phyloP scores from a whole-genome alignment of 73 alveolate genomes.

The Stentor coeruleus region DNA sequence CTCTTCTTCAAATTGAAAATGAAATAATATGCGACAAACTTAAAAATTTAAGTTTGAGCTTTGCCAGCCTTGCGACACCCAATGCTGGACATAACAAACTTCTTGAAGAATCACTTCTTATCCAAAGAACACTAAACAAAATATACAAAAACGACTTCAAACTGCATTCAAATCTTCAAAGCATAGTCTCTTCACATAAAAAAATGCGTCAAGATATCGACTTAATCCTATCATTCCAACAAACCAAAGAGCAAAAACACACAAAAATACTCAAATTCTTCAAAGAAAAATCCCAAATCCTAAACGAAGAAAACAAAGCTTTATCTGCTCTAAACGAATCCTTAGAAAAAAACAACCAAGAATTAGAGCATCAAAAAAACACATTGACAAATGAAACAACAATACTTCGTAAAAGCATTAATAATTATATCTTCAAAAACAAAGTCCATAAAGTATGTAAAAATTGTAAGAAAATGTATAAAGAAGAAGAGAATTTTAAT shows the following conservation, averaged over 20 bases:
- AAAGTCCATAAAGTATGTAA: constrained; percentile 46
- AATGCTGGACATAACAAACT: not conserved
- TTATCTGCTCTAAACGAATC: constrained; percentile 35
- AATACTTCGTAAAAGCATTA: constrained; percentile 32
- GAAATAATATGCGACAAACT: constrained; percentile 61
- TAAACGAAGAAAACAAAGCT: constrained; percentile 35
- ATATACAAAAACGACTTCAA: not conserved
- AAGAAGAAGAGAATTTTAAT: constrained; percentile 58
- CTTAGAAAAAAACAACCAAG: constrained; percentile 30
- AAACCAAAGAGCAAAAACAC: not conserved
- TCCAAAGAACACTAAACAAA: not conserved
- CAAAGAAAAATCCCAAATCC: constrained; percentile 31
- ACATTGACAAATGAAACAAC: constrained; percentile 36
- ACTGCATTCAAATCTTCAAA: not conserved
- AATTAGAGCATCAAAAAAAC: constrained; percentile 43
- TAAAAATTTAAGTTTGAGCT: constrained; percentile 21
- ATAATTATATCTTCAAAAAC: not conserved
- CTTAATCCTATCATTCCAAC: not conserved
- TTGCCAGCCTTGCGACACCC: not conserved
- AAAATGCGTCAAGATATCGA: not conserved
- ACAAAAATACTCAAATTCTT: not conserved
- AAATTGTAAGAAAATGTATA: constrained; percentile 50
- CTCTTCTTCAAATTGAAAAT: constrained; percentile 46
- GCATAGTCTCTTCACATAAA: not conserved
- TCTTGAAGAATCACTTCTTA: not conserved